Evolutionary conservation across 768 basidiomycete species (phyloP).

Genomic region (Boletales sp.): DNA sequence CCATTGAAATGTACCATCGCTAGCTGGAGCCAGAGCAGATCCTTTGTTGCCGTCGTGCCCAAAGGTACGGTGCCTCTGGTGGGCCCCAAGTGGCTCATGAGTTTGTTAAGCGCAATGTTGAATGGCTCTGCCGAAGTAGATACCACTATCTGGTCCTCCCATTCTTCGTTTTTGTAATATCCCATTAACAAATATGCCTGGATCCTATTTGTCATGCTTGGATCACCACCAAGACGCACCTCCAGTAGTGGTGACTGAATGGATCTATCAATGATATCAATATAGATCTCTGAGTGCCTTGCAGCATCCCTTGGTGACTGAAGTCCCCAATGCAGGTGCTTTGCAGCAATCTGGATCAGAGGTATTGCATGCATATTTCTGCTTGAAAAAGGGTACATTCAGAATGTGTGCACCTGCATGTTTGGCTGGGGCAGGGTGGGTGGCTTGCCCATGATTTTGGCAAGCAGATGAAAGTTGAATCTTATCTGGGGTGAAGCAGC

Average conservation of each 20-base stretch:
- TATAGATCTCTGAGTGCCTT: constrained; percentile 88
- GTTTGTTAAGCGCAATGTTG: constrained; percentile 93
- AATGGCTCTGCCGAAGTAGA: constrained; percentile 88
- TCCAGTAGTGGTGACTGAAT: constrained; percentile 79
- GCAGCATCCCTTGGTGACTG: constrained; percentile 74
- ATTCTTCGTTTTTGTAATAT: constrained; percentile 76
- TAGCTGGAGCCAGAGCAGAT: constrained; percentile 98
- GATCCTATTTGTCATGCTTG: constrained; percentile 85
- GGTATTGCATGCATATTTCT: constrained; percentile 80
- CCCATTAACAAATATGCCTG: constrained; percentile 81
- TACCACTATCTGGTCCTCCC: constrained; percentile 89
- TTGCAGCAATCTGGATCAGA: constrained; percentile 64
- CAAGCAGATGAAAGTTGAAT: constrained; percentile 68
- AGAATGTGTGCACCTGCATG: constrained; percentile 81
- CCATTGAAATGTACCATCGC: constrained; percentile 58
- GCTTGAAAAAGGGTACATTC: constrained; percentile 74
- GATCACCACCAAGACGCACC: constrained; percentile 87
- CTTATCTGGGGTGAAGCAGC: constrained; percentile 56
- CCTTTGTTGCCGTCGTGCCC: constrained; percentile 90
- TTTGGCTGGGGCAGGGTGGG: constrained; percentile 68
- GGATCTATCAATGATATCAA: constrained; percentile 76
- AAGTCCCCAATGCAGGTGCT: constrained; percentile 59
- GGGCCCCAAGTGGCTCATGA: constrained; percentile 91
- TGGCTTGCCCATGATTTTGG: constrained; percentile 75
- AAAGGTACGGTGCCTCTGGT: constrained; percentile 71